A percentile compares a stretch with the other conserved stretches of the same genome.
Conservation (phyloP, 2,329 filamentous ascomycete genomes). For the Alternaria solani region DNA sequence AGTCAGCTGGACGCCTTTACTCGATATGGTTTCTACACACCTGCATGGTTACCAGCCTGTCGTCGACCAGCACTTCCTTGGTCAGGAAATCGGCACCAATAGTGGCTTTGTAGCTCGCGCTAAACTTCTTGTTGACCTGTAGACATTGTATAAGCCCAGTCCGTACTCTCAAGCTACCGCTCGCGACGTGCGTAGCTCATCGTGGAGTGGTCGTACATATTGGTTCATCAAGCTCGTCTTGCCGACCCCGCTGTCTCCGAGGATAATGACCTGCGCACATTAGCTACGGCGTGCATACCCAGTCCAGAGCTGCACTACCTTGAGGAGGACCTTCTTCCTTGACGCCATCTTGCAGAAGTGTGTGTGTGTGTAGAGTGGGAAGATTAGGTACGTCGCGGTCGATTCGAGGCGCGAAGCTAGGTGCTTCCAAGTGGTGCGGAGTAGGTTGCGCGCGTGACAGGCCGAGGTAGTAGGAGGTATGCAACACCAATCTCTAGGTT, state of each 20-base stretch:
- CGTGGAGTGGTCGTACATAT: constrained; percentile 76
- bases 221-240: constrained; percentile 99
- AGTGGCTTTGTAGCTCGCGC: constrained; percentile 98
- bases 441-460: constrained; percentile 3
- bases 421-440: constrained; percentile 10
- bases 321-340: constrained; percentile 85
- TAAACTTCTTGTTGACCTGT: constrained; percentile 99
- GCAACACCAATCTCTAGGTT: background rate
- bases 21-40: constrained; percentile 56
- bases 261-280: constrained; percentile 84
- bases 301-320: constrained; percentile 63
- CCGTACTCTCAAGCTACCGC: background rate
- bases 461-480: background rate
- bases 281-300: constrained; percentile 10
- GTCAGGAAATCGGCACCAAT: constrained; percentile 99
- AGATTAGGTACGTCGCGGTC: constrained; percentile 10
- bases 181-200: background rate
- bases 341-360: constrained; percentile 40
- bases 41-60: constrained; percentile 98
- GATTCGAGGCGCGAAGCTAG: constrained; percentile 15
- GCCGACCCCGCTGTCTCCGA: constrained; percentile 97
- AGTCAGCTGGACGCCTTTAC: constrained; percentile 23
- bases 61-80: constrained; percentile 96
- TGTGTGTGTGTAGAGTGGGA: constrained; percentile 10
- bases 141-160: constrained; percentile 18